Evolutionary conservation across 768 basidiomycete genomes (phyloP), one percentile per base, ranked within the genome.

Genomic region (Lactarius hatsudake): DNA sequence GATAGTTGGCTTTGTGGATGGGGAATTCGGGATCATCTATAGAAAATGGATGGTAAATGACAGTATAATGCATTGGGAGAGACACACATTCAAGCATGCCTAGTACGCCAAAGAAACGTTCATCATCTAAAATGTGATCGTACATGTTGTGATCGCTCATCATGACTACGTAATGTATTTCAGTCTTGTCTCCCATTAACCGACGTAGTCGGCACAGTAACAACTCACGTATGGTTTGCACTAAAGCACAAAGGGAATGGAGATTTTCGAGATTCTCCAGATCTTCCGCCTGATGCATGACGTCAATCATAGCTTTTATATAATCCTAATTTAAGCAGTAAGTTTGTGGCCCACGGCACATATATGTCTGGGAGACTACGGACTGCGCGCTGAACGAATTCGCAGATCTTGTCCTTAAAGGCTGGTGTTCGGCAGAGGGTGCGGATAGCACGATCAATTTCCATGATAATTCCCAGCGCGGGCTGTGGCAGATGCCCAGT

Each of bases 1-100:
- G 94, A 76, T 98, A 98, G 73, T 94, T 93, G 60, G 96, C 97
- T 79, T 98, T 98, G 79, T 96, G 88, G n/a, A 80, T 82, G 26
- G 96, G 96, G 75, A 96, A 98, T 71, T 98, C 96, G 69, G 96
- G 95, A 74, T 98, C 96, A 76, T 98, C 96, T 97, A 75, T 45
- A 66, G 59, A 26, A 67, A 67, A 45, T 70, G 53, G 57, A 63
- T 71, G 62, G 61, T 59, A 65, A 65, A 60, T 59, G 54, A 42
- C 58, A 13, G 48, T 42, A 51, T 43, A 61, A 65, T 64, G 53
- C n/a, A 53, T 64, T 30, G 43, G 59, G 55, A 59, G 69, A 71
- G 38, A 79, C 93, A 65, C 69, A 96, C 96, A 99, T 83, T 99
- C 97, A 69, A 99, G 87, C 83, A 98, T 96, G 56, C 96, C 95